Evolutionary conservation across 2,329 filamentous ascomycete species (phyloP).

Genomic region (Colletotrichum sp.): DNA sequence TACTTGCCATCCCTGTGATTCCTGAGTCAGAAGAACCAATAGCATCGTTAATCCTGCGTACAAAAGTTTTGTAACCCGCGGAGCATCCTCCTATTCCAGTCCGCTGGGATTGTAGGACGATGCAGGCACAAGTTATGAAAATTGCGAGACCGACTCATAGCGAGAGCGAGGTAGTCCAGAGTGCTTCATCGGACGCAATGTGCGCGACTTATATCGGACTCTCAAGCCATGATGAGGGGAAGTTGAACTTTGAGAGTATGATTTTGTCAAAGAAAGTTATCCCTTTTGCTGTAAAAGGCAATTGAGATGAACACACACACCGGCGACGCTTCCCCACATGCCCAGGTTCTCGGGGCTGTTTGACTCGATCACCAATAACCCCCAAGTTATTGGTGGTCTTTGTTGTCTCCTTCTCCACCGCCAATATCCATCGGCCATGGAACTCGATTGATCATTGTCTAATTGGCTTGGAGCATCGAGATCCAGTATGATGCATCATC

Average conservation of each 20-base stretch:
- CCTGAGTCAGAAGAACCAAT: background rate
- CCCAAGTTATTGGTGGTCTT: background rate
- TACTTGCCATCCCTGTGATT: background rate
- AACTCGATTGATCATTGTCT: background rate
- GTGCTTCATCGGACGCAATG: background rate
- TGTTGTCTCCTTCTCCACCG: background rate
- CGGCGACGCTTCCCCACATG: background rate
- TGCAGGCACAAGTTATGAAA: background rate
- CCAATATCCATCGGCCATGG: background rate
- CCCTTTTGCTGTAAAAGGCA: background rate
- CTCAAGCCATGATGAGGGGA: background rate
- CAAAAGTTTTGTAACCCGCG: background rate
- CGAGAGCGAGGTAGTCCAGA: background rate
- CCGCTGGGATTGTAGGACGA: background rate
- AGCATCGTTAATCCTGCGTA: background rate
- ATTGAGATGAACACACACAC: background rate
- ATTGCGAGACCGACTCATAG: background rate
- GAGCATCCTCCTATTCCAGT: background rate
- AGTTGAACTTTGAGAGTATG: background rate
- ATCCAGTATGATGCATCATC: background rate
- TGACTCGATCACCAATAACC: background rate
- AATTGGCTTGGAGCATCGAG: background rate
- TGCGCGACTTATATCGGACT: background rate
- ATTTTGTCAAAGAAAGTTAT: background rate
- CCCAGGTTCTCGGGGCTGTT: background rate